Percentiles rank a stretch among this genome's conserved stretches.
phyloP scores from a whole-genome alignment of 768 basidiomycete species.

The Agrocybe chaxingu region DNA sequence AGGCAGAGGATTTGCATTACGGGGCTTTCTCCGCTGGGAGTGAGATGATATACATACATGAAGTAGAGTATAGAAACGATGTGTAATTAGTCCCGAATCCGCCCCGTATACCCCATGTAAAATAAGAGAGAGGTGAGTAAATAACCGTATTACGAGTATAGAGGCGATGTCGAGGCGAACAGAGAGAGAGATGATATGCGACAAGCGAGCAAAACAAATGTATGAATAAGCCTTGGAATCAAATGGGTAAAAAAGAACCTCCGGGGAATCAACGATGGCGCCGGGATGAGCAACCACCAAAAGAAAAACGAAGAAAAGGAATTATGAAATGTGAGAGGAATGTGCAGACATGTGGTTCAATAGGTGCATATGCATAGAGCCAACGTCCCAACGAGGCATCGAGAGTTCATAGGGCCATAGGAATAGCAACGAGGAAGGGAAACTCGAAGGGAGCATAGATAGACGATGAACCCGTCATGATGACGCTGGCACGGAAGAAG shows the following conservation, averaged over 20 bases:
- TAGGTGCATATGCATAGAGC: conserved; percentile 10
- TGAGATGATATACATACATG: conserved; percentile 22
- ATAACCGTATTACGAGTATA: conserved; percentile 18
- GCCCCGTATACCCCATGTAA: conserved; percentile 6
- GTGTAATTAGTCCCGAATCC: conserved; percentile 16
- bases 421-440: conserved; percentile 1
- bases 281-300: conserved; percentile 9
- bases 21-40: conserved; percentile 9
- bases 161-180: conserved; percentile 3
- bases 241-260: conserved; percentile 9
- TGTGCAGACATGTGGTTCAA: conserved; percentile 9
- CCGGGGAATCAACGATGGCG: conserved; percentile 19
- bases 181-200: conserved; percentile 11
- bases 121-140: conserved; percentile 14
- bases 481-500: conserved; percentile 24
- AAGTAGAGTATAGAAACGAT: conserved; percentile 14
- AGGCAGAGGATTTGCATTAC: conserved; percentile 13
- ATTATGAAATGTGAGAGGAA: conserved; percentile 9
- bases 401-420: conserved; percentile 1
- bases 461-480: conserved; percentile 12
- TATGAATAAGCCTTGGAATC: conserved; percentile 11
- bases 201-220: conserved; percentile 4
- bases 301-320: conserved; percentile 14
- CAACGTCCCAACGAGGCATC: conserved; percentile 10
- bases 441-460: conserved; percentile 3